Conservation (phyloP, 768 basidiomycete species). For the Udeniomyces megalosporus region DNA sequence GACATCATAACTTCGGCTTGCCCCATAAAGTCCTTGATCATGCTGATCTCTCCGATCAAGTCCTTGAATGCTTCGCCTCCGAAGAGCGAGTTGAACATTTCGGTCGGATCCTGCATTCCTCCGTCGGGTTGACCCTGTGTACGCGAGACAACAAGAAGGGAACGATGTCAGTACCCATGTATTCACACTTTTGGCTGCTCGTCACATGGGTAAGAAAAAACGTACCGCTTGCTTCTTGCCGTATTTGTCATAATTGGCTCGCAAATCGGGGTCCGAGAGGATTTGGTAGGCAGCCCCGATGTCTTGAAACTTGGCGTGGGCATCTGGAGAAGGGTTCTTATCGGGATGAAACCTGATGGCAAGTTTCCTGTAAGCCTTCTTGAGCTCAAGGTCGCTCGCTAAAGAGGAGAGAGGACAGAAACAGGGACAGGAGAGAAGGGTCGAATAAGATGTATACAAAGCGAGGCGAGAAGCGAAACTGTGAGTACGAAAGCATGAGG, state of each 20-base stretch:
- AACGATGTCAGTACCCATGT: neutral
- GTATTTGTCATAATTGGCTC: constrained; percentile 86
- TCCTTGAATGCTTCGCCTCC: constrained; percentile 68
- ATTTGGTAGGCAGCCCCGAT: constrained; percentile 97
- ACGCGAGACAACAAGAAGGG: neutral
- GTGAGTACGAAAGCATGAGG: no score
- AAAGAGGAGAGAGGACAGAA: no score
- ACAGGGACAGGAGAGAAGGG: no score
- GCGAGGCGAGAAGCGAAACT: no score
- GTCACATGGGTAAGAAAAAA: no score
- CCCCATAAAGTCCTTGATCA: constrained; percentile 47
- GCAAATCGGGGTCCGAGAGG: constrained; percentile 46
- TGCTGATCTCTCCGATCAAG: constrained; percentile 74
- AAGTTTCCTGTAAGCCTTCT: constrained; percentile 87
- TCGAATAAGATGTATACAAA: no score
- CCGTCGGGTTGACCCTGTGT: constrained; percentile 51
- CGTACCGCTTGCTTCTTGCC: constrained; percentile 64
- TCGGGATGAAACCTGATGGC: constrained; percentile 89
- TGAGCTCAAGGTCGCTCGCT: constrained; percentile 38
- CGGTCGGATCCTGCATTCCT: constrained; percentile 77
- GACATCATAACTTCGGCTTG: constrained; percentile 24
- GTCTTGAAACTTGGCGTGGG: constrained; percentile 91
- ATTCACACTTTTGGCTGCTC: no score
- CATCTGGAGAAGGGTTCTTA: constrained; percentile 46
- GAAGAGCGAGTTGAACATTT: constrained; percentile 90